A percentile compares a stretch with the other conserved stretches of the same genome.
Conservation (phyloP, 768 basidiomycete species). For the Fibroporia radiculosa region DNA sequence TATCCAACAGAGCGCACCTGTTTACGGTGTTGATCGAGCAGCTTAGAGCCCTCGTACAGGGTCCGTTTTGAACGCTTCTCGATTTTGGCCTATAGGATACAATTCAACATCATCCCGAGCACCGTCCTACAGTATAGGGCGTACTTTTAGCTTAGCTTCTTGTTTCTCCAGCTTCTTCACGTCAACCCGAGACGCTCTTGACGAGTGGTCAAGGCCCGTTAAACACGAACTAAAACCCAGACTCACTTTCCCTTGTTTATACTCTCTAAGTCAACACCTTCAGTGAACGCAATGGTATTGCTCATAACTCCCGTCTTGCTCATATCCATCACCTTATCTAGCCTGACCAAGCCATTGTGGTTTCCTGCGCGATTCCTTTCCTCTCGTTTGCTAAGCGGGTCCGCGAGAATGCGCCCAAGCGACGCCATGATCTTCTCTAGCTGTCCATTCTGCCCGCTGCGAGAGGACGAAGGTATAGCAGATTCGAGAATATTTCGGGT, state of each 20-base stretch:
- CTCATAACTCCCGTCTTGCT: slow-evolving; percentile 73
- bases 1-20: slow-evolving; percentile 81
- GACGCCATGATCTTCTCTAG: slow-evolving; percentile 61
- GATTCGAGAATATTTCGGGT: slow-evolving; percentile 70
- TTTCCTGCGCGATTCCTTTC: slow-evolving; percentile 50
- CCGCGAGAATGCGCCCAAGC: slow-evolving; percentile 56
- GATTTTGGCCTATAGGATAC: slow-evolving; percentile 69
- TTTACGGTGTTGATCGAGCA: slow-evolving; percentile 87
- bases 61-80: slow-evolving; percentile 89
- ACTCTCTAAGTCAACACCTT: slow-evolving; percentile 84
- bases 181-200: slow-evolving; percentile 84
- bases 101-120: not conserved
- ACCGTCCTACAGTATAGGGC: not conserved
- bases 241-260: slow-evolving; percentile 90
- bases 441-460: slow-evolving; percentile 29
- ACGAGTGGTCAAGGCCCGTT: not conserved
- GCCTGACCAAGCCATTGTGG: slow-evolving; percentile 47
- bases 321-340: slow-evolving; percentile 87
- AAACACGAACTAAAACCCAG: slow-evolving; percentile 11
- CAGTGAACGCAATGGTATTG: slow-evolving; percentile 68
- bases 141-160: slow-evolving; percentile 88
- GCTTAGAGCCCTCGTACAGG: slow-evolving; percentile 93
- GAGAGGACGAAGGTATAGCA: slow-evolving; percentile 42
- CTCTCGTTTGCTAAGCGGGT: slow-evolving; percentile 50
- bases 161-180: slow-evolving; percentile 95